These are phyloP conservation scores for Phytophthora pistaciae DNA, from an alignment of 352 stramenopile species.

Conservation along the genomic window DNA sequence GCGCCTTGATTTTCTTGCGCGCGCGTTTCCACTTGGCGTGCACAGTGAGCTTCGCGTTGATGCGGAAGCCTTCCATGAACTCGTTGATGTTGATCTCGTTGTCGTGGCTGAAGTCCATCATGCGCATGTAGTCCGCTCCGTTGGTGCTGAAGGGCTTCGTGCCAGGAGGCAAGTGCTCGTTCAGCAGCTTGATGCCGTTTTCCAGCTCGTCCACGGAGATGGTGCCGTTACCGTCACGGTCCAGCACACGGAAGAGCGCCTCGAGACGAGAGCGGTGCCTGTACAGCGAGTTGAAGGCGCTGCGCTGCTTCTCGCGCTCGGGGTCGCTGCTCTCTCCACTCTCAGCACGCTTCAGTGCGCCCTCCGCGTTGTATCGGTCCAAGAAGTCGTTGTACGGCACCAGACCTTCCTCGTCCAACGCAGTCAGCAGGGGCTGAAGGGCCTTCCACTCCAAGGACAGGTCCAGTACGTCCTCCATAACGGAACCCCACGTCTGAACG, in stretches of 20 bases:
- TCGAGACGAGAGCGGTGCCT: conserved; percentile 82
- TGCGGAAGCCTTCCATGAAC: conserved; percentile 91
- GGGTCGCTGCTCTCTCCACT: conserved; percentile 42
- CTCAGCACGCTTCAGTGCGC: conserved; percentile 32
- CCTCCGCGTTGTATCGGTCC: conserved; percentile 77
- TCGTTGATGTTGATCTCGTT: conserved; percentile 93
- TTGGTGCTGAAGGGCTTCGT: conserved; percentile 79
- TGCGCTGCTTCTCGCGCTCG: conserved; percentile 61
- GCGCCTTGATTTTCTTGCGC: conserved; percentile 87
- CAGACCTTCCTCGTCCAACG: conserved; percentile 66
- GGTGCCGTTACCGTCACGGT: conserved; percentile 84
- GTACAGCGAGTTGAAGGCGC: conserved; percentile 87
- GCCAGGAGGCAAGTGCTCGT: conserved; percentile 75
- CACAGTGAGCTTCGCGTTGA: conserved; percentile 87
- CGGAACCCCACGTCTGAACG: conserved; percentile 57
- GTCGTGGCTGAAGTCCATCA: conserved; percentile 88
- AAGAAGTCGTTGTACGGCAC: conserved; percentile 84
- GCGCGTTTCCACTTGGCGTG: conserved; percentile 90
- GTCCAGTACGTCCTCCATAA: conserved; percentile 87
- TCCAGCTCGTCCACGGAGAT: conserved; percentile 87
- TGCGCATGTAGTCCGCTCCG: conserved; percentile 82
- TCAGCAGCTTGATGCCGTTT: conserved; percentile 82
- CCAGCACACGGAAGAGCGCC: conserved; percentile 85
- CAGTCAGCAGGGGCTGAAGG: conserved; percentile 80
- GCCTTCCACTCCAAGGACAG: conserved; percentile 83